Base-by-base conservation (phyloP, 2,329 filamentous ascomycete species). In the Triangularia setosa region DNA sequence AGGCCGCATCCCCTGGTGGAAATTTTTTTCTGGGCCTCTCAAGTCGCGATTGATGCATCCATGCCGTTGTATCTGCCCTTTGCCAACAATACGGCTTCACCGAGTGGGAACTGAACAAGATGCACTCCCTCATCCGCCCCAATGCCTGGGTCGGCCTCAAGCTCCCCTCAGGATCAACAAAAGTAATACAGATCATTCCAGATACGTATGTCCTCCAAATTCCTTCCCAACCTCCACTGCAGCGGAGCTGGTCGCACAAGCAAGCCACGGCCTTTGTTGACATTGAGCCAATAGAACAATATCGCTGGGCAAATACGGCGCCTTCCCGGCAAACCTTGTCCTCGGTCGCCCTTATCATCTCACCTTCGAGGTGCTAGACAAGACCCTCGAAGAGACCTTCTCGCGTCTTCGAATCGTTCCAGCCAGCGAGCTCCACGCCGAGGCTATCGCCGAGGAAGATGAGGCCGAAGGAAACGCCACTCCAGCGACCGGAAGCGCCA, bases 261-360 rank as follows among this genome's bases (percentile, higher is more conserved):
- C 21, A 23, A 1, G 9, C 62, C 30, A 12, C 53, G 24, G 7
- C 52, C 52, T n/a, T 24, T 60, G 44, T 48, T 60, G 40, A 65
- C 65, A 67, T 72, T 35, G 28, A 27, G 75, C 2, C 23, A 27
- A 44, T 71, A 97, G 93, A 48, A 91, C 87, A 54, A 90, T 98
- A 69, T 92, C 91, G 1, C 82, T 98, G 33, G 93, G 93, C 63
- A 98, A 97, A 85, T 96, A 95, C 75, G 95, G 95, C 68, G 87
- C 87, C 1, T 97, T 99, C 74, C 90, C 92, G 16, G 88, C 91
- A 60, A 97, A 98, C 74, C 85, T 95, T 30, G 87, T 99, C 55
- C 86, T 99, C 67, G 90, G 92, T n/a, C 89, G 95, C 7, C 95
- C 95, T 0, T 97, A 92, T 75, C 87, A 97, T 79, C 81, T 96